phyloP scores from a whole-genome alignment of 108 stramenopile species.

The Seminavis robusta region DNA sequence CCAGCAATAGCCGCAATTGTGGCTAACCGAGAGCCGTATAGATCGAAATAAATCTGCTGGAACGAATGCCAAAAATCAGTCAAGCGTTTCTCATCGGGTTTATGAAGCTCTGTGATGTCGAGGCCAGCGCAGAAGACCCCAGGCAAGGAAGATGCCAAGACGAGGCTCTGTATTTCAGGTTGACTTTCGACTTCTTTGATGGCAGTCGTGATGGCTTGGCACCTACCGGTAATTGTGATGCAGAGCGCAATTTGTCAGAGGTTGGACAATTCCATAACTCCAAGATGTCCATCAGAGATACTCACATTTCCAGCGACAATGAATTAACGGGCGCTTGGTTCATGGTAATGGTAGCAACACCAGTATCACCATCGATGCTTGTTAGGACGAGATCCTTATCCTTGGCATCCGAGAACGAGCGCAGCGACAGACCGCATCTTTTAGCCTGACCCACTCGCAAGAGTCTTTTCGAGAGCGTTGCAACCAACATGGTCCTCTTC shows the following conservation, averaged over 20 bases:
- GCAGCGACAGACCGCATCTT: too few relatives aligned
- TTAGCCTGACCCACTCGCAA: too few relatives aligned
- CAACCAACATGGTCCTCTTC: too few relatives aligned
- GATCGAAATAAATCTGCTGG: constrained; percentile 79
- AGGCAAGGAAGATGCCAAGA: constrained; percentile 55
- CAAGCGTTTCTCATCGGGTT: constrained; percentile 57
- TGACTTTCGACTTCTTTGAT: constrained; percentile 55
- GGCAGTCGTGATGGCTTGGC: constrained; percentile 47
- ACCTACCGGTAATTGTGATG: constrained; percentile 22
- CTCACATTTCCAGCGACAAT: constrained; percentile 77
- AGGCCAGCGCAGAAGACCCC: constrained; percentile 84
- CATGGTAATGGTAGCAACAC: constrained; percentile 64
- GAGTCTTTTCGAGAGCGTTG: too few relatives aligned
- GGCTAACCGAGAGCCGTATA: constrained; percentile 72
- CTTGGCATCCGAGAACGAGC: too few relatives aligned
- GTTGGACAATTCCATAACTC: neutral
- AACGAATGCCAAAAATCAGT: constrained; percentile 70
- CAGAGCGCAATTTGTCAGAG: neutral
- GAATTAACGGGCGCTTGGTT: constrained; percentile 83
- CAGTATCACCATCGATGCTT: constrained; percentile 34
- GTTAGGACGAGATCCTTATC: constrained; percentile 41
- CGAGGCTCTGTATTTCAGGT: constrained; percentile 46
- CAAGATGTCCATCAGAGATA: neutral
- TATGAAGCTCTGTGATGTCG: constrained; percentile 66
- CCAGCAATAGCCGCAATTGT: constrained; percentile 71